Evolutionary conservation across 2,329 filamentous ascomycete genomes (phyloP).

Genomic region (Fusarium subglutinans): DNA sequence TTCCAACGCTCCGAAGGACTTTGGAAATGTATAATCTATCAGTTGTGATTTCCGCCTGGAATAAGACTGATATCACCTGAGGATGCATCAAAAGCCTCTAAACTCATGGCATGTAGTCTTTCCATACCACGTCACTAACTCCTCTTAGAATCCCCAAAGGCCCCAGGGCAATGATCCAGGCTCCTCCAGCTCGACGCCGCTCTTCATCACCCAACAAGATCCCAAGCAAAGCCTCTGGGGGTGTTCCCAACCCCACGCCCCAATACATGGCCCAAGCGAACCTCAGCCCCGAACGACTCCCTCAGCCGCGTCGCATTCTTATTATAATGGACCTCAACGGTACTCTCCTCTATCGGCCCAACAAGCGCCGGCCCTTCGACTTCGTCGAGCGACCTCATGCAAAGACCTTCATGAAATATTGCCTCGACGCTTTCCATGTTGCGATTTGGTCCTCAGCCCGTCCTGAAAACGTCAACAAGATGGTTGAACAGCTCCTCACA

Average conservation of each 20-base stretch:
- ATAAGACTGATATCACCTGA: neutral
- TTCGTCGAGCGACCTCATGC: constrained; percentile 77
- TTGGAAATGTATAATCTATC: neutral
- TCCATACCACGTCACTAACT: neutral
- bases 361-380: constrained; percentile 53
- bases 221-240: constrained; percentile 58
- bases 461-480: constrained; percentile 73
- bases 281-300: constrained; percentile 52
- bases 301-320: constrained; percentile 70
- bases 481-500: constrained; percentile 73
- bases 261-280: constrained; percentile 69
- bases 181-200: neutral
- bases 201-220: constrained; percentile 9
- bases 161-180: neutral
- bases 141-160: constrained; percentile 7
- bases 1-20: neutral
- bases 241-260: constrained; percentile 67
- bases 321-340: constrained; percentile 94
- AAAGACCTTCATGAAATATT: constrained; percentile 74
- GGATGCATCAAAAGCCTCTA: neutral
- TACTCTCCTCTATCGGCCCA: constrained; percentile 80
- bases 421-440: constrained; percentile 78
- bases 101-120: neutral
- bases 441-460: constrained; percentile 92
- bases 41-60: no score